Conservation (phyloP, 352 stramenopile genomes). For the Phytophthora capsici region DNA sequence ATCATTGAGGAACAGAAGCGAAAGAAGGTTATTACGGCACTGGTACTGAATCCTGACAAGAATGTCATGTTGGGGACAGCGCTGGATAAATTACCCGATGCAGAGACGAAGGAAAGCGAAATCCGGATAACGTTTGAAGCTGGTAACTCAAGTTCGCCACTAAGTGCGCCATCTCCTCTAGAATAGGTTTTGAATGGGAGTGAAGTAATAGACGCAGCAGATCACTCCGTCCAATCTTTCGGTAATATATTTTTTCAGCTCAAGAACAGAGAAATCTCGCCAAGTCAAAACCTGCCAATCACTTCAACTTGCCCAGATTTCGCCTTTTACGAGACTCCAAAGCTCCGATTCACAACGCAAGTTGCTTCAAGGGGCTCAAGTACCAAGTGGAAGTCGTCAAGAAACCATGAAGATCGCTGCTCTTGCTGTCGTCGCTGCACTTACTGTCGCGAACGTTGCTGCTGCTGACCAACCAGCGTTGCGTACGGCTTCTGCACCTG, state of each 20-base stretch:
- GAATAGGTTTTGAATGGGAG: too few species aligned
- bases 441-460: conserved; percentile 23
- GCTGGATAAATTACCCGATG: conserved; percentile 3
- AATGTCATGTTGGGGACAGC: conserved; percentile 40
- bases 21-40: conserved; percentile 25
- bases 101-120: conserved; percentile 7
- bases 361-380: too few species aligned
- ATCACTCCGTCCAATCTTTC: too few species aligned
- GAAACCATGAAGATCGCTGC: conserved; percentile 23
- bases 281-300: too few species aligned
- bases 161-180: neutral
- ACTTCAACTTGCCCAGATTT: too few species aligned
- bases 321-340: too few species aligned
- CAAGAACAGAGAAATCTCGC: too few species aligned
- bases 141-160: neutral
- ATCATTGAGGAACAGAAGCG: conserved; percentile 12
- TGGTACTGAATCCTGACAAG: conserved; percentile 31
- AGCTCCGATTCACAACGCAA: too few species aligned
- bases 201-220: too few species aligned
- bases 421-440: conserved; percentile 10
- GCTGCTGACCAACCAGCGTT: conserved; percentile 26
- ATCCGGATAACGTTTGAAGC: neutral
- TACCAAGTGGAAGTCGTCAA: neutral
- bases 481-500: neutral
- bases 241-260: too few species aligned